Base-by-base conservation (phyloP, 768 basidiomycete species). In the Auriscalpium microsporum region DNA sequence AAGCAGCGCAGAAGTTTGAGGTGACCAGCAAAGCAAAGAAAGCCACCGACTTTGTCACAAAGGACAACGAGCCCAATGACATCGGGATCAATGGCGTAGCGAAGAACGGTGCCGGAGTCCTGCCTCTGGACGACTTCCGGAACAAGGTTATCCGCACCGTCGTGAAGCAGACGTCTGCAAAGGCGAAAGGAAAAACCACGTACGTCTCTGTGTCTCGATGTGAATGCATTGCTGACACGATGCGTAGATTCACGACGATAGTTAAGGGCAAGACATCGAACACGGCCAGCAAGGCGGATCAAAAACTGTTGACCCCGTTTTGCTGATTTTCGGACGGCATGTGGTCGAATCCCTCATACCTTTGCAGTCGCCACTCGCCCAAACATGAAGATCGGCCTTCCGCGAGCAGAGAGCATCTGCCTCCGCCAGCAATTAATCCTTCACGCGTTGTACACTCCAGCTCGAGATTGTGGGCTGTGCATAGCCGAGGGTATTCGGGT, bases 51-150 rank as follows among this genome's bases (percentile, higher is more conserved):
- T 51, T 51, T 37, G 50, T 51, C 13, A 51, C 50, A 10, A 51
- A 51, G 50, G 50, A 51, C 50, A 51, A 51, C 37, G 50, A 51
- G 34, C 50, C 50, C 13, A 33, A 33, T 14, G 50, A 51, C 28
- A 28, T 51, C n/a, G 50, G 50, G 16, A 51, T 51, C n/a, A 16
- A 51, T 16, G 50, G 50, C 50, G 34, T 51, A 14, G n/a, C 14
- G 34, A 7, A 16, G 0, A 28, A 17, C n/a, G 50, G 36, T 10
- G 50, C 14, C 13, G 50, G 40, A 17, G 34, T n/a, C 5, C 14
- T 36, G 10, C 50, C 50, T n/a, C 50, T 51, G 33, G 50, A 51
- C 34, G 28, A 7, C 21, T 51, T 51, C 50, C 50, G 50, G 16
- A 13, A 5, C 50, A 35, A 51, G 37, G 21, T 51, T 33, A 35